phyloP scores from a whole-genome alignment of 2,329 filamentous ascomycete genomes.

The Epichloe uncinata region DNA sequence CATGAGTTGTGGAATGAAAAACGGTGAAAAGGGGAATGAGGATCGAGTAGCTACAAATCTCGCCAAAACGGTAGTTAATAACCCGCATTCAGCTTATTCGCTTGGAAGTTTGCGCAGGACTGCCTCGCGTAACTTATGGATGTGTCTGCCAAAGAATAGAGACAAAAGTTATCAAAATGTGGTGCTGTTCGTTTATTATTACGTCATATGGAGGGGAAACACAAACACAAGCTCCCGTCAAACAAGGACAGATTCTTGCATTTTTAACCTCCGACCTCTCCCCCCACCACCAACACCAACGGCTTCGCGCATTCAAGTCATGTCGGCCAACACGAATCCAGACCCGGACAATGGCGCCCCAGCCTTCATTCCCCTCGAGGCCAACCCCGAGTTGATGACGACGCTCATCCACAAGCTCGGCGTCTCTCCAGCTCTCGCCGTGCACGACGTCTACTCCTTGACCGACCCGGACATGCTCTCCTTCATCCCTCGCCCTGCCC shows the following conservation, averaged over 20 bases:
- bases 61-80: too few species aligned
- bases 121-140: too few species aligned
- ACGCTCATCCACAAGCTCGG: slow-evolving; percentile 71
- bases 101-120: too few species aligned
- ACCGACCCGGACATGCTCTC: slow-evolving; percentile 72
- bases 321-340: slow-evolving; percentile 25
- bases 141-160: too few species aligned
- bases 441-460: slow-evolving; percentile 88
- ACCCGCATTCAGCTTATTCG: too few species aligned
- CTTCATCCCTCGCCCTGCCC: slow-evolving; percentile 77
- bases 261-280: not conserved
- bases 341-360: slow-evolving; percentile 25
- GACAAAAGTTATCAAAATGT: too few species aligned
- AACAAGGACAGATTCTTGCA: too few species aligned
- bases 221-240: too few species aligned
- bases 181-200: too few species aligned
- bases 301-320: slow-evolving; percentile 7
- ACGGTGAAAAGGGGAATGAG: too few species aligned
- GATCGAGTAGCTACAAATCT: too few species aligned
- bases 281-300: not conserved
- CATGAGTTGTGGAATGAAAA: too few species aligned
- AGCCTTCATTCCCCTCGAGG: slow-evolving; percentile 49
- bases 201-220: not conserved
- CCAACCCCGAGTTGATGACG: slow-evolving; percentile 83
- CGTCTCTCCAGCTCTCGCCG: slow-evolving; percentile 58